Conservation (phyloP, 2,329 filamentous ascomycete genomes). For the Corinectria fuckeliana region DNA sequence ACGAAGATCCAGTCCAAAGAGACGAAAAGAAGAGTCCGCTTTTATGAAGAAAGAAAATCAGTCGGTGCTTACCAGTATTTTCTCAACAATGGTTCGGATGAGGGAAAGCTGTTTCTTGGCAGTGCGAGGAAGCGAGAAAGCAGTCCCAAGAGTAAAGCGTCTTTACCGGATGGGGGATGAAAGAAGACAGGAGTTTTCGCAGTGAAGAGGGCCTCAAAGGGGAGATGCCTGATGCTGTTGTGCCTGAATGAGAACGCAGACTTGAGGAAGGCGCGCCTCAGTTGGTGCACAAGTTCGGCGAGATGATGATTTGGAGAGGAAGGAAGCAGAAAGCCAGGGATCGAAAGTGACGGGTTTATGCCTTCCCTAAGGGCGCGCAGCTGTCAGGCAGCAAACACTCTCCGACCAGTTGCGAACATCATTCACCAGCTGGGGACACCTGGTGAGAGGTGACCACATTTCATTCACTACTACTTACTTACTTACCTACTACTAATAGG, state of each 20-base stretch:
- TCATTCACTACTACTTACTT: neutral
- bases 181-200: neutral
- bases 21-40: neutral
- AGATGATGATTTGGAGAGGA: neutral
- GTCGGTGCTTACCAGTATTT: neutral
- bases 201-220: neutral
- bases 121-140: neutral
- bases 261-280: conserved; percentile 3
- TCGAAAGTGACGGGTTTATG: neutral
- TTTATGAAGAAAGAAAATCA: neutral
- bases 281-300: neutral
- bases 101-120: neutral
- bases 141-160: neutral
- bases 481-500: no score
- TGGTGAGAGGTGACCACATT: neutral
- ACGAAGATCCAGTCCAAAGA: neutral
- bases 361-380: neutral
- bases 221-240: neutral
- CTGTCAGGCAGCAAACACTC: neutral
- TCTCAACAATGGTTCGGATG: neutral
- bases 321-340: neutral
- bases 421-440: neutral
- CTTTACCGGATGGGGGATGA: neutral
- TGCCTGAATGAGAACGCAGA: neutral
- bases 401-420: neutral